Conservation (phyloP, 768 basidiomycete genomes). For the Xerocomus spinulosus region DNA sequence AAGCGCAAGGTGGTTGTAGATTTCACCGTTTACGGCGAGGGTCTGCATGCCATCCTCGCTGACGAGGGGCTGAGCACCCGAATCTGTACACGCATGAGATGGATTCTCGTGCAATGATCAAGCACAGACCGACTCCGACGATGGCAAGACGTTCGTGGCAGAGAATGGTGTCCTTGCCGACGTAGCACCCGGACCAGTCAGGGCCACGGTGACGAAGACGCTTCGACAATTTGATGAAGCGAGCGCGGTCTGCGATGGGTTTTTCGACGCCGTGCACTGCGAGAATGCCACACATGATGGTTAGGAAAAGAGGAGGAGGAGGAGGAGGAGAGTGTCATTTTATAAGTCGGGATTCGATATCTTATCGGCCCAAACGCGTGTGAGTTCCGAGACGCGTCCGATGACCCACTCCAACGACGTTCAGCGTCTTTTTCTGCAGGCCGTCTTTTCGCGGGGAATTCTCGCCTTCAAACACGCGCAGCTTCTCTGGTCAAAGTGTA, state of each 20-base stretch:
- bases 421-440: conserved; percentile 74
- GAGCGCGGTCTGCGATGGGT: conserved; percentile 62
- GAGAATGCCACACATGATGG: conserved; percentile 86
- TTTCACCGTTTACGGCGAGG: conserved; percentile 96
- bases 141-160: conserved; percentile 96
- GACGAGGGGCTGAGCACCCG: conserved; percentile 91
- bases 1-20: conserved; percentile 92
- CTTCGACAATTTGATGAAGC: conserved; percentile 82
- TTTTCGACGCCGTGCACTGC: conserved; percentile 78
- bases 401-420: conserved; percentile 60
- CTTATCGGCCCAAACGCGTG: background rate
- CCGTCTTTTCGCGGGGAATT: conserved; percentile 64
- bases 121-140: conserved; percentile 85
- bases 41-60: conserved; percentile 80
- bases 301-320: no score
- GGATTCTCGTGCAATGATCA: background rate
- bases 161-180: conserved; percentile 75
- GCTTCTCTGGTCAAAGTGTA: conserved; percentile 62
- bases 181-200: conserved; percentile 96
- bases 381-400: background rate
- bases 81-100: conserved; percentile 49
- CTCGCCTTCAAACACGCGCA: conserved; percentile 63
- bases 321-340: no score
- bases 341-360: background rate
- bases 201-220: conserved; percentile 91